Percentiles rank a stretch among this genome's conserved stretches.
Evolutionary conservation across 805 yeast species (phyloP).

Genomic region (Candida cerambycidarum): DNA sequence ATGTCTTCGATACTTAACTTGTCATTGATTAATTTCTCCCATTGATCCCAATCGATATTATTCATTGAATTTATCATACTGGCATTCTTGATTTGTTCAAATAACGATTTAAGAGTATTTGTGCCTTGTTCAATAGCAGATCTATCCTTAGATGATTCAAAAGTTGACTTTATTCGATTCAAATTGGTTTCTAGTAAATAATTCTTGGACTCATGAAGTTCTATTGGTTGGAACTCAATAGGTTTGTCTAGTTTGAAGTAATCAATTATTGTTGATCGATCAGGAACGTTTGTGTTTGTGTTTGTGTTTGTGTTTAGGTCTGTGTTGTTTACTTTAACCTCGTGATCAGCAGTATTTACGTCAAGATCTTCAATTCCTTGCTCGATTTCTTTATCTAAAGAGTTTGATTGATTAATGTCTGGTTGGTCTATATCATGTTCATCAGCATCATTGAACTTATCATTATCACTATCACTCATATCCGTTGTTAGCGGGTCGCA

Average conservation of each 20-base stretch:
- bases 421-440: neutral
- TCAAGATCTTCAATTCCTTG: neutral
- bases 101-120: constrained; percentile 29
- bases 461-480: constrained; percentile 6
- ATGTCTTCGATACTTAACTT: constrained; percentile 65
- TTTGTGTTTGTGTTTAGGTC: neutral
- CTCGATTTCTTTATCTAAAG: neutral
- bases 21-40: constrained; percentile 81
- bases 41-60: constrained; percentile 76
- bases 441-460: neutral
- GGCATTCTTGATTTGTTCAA: constrained; percentile 26
- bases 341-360: neutral
- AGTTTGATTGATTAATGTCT: neutral
- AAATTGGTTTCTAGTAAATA: constrained; percentile 62
- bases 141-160: constrained; percentile 47
- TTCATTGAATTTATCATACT: constrained; percentile 12
- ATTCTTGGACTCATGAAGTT: constrained; percentile 8
- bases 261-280: constrained; percentile 10
- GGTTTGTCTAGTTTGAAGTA: constrained; percentile 11
- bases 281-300: constrained; percentile 4
- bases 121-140: constrained; percentile 43
- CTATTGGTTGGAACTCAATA: constrained; percentile 11
- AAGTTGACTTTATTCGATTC: constrained; percentile 53
- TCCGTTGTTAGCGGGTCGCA: constrained; percentile 3
- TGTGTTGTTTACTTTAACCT: neutral